These are phyloP conservation scores for Metschnikowia lachancei DNA, from an alignment of 805 yeast species.

Conservation along the genomic window DNA sequence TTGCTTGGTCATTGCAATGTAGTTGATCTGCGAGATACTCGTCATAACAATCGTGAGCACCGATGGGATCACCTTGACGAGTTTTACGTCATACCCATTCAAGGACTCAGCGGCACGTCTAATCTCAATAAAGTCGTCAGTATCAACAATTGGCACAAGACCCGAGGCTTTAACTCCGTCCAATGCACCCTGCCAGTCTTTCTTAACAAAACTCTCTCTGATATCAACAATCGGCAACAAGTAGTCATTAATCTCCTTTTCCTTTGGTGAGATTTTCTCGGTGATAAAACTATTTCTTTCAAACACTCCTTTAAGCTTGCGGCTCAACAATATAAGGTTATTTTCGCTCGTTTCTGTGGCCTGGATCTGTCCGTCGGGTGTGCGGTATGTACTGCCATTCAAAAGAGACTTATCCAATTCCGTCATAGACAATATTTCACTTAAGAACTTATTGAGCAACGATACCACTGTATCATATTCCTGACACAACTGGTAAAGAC, in stretches of 20 bases:
- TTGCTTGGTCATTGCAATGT: slow-evolving; percentile 41
- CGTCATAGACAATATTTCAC: slow-evolving; percentile 70
- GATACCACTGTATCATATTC: slow-evolving; percentile 79
- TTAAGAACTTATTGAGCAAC: slow-evolving; percentile 70
- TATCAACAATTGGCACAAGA: slow-evolving; percentile 57
- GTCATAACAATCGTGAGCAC: slow-evolving; percentile 79
- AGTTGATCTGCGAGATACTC: slow-evolving; percentile 59
- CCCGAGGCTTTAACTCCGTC: slow-evolving; percentile 55
- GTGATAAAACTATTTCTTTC: slow-evolving; percentile 59
- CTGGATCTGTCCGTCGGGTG: slow-evolving; percentile 33
- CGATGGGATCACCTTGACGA: slow-evolving; percentile 77
- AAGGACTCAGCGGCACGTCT: slow-evolving; percentile 61
- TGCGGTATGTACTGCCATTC: slow-evolving; percentile 37
- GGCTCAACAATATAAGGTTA: slow-evolving; percentile 47
- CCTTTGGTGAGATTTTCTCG: slow-evolving; percentile 49
- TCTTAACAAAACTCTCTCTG: slow-evolving; percentile 53
- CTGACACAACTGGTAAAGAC: slow-evolving; percentile 83
- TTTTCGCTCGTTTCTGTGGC: slow-evolving; percentile 42
- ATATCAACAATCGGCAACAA: slow-evolving; percentile 68
- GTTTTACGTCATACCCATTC: slow-evolving; percentile 59
- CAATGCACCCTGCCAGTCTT: slow-evolving; percentile 60
- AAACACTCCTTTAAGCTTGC: slow-evolving; percentile 44
- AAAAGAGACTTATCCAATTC: slow-evolving; percentile 62
- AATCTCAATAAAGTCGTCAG: slow-evolving; percentile 53
- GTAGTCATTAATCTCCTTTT: slow-evolving; percentile 62